Evolutionary conservation across 1,284 basidiomycete species (phyloP), one percentile per base, ranked within the genome.

Genomic region (Ganoderma boninense): DNA sequence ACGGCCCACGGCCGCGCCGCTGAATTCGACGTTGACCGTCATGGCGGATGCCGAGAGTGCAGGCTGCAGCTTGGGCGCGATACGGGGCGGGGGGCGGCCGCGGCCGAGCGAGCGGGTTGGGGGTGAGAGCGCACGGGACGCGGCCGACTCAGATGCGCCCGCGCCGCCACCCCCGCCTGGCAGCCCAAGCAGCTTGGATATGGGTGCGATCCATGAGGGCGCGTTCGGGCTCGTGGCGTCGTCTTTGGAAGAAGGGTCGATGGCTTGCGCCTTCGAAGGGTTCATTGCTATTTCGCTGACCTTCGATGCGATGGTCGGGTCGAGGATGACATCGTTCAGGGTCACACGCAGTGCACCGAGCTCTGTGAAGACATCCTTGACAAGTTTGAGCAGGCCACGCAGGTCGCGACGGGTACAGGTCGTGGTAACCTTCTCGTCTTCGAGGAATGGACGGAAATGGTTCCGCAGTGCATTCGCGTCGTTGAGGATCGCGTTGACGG

Each of bases 11-110:
- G 92, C 94, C 1, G 88, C 82, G 2, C 93, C 92, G 6, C 92
- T 94, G 81, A 97, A 97, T 83, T 97, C 96, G 66, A 98, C 96
- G 71, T 95, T 97, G 75, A 98, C 95, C 0, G 95, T 96, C 43
- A 94, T 96, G 0, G 94, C 87, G 23, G 93, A 95, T 4, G 97
- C 95, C 6, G 92, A 91, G 29, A 95, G 87, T 20, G 94, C 95
- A 0, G 96, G 92, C 1, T 89, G 89, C 26, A 92, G 86, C 79
- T 97, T 98, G 0, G 93, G 89, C 16, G 87, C 88, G 0, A 86
- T 76, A n/a, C 86, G 85, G 5, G 84, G 73, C 18, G 79, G 73
- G 64, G 78, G 74, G 40, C 80, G 77, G 44, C 71, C 70, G 10
- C 73, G 74, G 44, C 75, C 74, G 23, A 74, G 66, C 13, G 77